Base-by-base conservation (phyloP, 768 basidiomycete species). In the Rickenella mellea region DNA sequence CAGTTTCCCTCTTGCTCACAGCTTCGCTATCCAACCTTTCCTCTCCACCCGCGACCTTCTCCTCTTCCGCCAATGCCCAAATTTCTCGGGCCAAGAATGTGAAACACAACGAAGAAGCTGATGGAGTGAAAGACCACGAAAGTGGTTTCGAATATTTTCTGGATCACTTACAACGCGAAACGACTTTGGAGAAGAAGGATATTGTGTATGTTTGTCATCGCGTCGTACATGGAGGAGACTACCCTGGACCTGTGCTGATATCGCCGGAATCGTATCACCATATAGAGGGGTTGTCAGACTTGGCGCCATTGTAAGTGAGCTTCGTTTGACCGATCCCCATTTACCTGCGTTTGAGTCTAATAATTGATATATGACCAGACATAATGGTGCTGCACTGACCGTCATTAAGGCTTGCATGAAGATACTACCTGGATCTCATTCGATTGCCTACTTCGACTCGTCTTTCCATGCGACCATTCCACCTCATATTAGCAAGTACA, bases 391-490 rank as follows among this genome's bases (percentile, higher is more conserved):
- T 2, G 76, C 80, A 0, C 66, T 80, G 19, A 60, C 75, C 0
- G 74, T 80, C 27, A 79, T 82, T 49, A 57, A 70, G 46, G 68
- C 76, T 1, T 83, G 80, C 50, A 67, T 84, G 14, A 55, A 70
- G 4, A 63, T 65, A 1, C 67, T 94, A 14, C 83, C 86, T 1
- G 54, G 76, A 10, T 73, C 90, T 15, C 70, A 67, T 24, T 85
- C 84, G 0, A 71, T 93, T 39, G 84, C 90, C 0, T 86, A 83
- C 54, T 96, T 94, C 55, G 91, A 96, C 59, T 87, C 89, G 0
- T 71, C 85, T 4, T 90, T 90, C 62, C 87, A 94, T 60, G 70
- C 69, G 36, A 71, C 83, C 8, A 73, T 97, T 12, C 87, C 88
- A 0, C 51, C 61, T 4, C 80, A 90, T 53, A 77, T 92, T 41